Conservation (phyloP, 2,329 filamentous ascomycete genomes). For the Purpureocillium takamizusanense region DNA sequence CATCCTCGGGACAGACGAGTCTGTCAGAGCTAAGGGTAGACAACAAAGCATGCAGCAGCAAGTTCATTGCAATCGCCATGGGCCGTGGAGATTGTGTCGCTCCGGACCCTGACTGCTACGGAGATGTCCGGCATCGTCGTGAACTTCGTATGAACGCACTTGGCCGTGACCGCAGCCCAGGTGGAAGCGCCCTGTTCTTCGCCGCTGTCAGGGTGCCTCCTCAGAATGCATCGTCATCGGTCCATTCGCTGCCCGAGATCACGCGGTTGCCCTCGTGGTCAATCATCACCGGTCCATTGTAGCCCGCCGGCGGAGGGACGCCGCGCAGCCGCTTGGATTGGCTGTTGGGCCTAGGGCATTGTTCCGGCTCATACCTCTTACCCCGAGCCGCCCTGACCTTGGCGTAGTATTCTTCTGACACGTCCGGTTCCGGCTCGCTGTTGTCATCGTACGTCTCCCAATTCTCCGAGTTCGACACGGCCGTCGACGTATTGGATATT, state of each 20-base stretch:
- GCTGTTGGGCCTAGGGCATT: slow-evolving; percentile 29
- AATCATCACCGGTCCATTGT: slow-evolving; percentile 38
- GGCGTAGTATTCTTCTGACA: slow-evolving; percentile 70
- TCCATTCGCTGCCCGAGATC: slow-evolving; percentile 58
- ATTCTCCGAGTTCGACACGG: slow-evolving; percentile 79
- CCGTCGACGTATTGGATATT: slow-evolving; percentile 58
- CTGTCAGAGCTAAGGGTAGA: no score
- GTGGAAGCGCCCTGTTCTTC: no score
- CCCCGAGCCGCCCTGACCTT: slow-evolving; percentile 60
- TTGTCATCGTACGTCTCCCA: slow-evolving; percentile 95
- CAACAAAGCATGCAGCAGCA: neutral
- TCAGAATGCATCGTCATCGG: slow-evolving; percentile 54
- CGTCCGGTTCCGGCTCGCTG: slow-evolving; percentile 67
- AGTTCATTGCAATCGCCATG: neutral
- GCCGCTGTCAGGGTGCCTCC: no score
- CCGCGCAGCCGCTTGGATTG: slow-evolving; percentile 46
- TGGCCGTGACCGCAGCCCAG: no score
- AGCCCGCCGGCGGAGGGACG: slow-evolving; percentile 37
- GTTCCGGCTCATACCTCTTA: slow-evolving; percentile 53
- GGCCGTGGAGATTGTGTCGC: no score
- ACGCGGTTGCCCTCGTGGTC: slow-evolving; percentile 54
- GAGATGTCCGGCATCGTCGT: slow-evolving; percentile 8
- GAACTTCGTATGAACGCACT: neutral
- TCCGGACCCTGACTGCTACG: slow-evolving; percentile 1
- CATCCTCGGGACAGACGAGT: neutral